These are phyloP conservation scores for Neurospora sp. DNA, from an alignment of 495 filamentous ascomycete species.

Conservation along the genomic window DNA sequence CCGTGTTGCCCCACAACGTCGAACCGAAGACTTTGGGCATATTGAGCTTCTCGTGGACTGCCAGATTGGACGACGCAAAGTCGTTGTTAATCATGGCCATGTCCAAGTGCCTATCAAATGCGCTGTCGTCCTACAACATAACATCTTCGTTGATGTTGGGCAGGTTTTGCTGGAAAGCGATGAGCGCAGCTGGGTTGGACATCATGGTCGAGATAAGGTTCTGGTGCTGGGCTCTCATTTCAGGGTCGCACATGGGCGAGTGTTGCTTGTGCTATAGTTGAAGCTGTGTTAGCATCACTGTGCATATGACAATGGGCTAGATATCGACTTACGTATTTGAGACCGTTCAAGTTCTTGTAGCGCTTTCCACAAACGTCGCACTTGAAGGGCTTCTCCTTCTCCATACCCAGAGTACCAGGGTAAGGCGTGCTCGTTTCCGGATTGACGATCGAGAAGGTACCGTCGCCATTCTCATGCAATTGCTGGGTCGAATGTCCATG, in stretches of 20 bases:
- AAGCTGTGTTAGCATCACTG: constrained; percentile 1
- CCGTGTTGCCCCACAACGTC: not conserved
- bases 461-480: constrained; percentile 88
- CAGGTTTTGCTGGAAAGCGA: constrained; percentile 23
- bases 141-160: constrained; percentile 41
- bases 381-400: constrained; percentile 98
- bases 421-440: constrained; percentile 90
- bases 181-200: constrained; percentile 19
- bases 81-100: not conserved
- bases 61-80: not conserved
- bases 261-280: constrained; percentile 60
- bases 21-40: not conserved
- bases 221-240: constrained; percentile 27
- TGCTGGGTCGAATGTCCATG: constrained; percentile 96
- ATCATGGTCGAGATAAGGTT: constrained; percentile 31
- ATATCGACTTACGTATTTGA: constrained; percentile 60
- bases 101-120: not conserved
- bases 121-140: constrained; percentile 22
- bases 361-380: constrained; percentile 95
- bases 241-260: constrained; percentile 58
- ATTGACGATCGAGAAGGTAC: constrained; percentile 96
- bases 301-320: not conserved
- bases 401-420: constrained; percentile 94
- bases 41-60: not conserved
- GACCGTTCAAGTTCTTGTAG: constrained; percentile 97